Conservation (phyloP, 1,139 yeast genomes). For the Lodderomyces theae region DNA sequence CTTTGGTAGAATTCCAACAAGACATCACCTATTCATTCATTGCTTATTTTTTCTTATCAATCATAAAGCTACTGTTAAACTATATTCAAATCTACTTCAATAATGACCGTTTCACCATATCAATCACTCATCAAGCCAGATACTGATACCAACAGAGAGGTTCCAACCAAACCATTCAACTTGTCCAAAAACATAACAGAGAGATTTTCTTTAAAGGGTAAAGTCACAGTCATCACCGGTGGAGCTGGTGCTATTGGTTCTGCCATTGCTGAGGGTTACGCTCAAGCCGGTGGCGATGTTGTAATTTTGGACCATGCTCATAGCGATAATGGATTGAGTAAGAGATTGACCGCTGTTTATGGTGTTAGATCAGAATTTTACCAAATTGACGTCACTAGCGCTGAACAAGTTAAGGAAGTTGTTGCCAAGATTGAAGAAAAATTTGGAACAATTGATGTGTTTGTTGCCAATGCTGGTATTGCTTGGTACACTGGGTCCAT, state of each 20-base stretch:
- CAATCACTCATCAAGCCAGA: conserved; percentile 23
- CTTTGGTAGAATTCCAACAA: too few relatives aligned
- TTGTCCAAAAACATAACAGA: conserved; percentile 34
- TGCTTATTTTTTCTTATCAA: too few relatives aligned
- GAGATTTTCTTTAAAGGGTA: conserved; percentile 65
- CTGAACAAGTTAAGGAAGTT: conserved; percentile 53
- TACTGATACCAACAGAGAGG: conserved; percentile 19
- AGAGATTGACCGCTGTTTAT: conserved; percentile 50
- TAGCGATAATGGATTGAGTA: conserved; percentile 38
- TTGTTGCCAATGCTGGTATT: conserved; percentile 87
- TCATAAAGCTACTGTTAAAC: too few relatives aligned
- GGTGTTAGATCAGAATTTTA: conserved; percentile 64
- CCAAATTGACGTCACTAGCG: conserved; percentile 61
- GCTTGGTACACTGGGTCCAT: conserved; percentile 78
- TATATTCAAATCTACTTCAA: too few relatives aligned
- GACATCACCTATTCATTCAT: too few relatives aligned
- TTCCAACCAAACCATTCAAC: conserved; percentile 26
- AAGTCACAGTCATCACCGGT: conserved; percentile 79
- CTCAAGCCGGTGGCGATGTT: conserved; percentile 86
- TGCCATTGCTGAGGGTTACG: conserved; percentile 75
- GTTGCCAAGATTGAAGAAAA: conserved; percentile 56
- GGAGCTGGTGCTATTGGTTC: conserved; percentile 79
- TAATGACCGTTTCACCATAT: conserved; percentile 5
- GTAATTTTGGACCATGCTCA: conserved; percentile 67
- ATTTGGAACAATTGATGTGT: conserved; percentile 70